Base-by-base conservation (phyloP, 2,329 filamentous ascomycete genomes). In the Fusarium devonianum region DNA sequence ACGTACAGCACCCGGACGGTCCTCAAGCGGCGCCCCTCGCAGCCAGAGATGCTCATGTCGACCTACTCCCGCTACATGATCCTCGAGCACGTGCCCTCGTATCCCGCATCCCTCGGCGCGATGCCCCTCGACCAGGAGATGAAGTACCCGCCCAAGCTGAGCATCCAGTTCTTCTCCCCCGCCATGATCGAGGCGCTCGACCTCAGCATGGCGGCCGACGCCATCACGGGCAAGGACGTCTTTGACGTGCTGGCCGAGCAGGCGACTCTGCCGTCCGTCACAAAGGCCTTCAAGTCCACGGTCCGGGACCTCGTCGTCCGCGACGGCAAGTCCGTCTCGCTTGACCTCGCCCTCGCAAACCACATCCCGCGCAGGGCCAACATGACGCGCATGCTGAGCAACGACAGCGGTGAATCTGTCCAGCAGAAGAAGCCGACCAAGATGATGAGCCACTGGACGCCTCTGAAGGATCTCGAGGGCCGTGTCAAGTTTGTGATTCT, bases 181-280 rank as follows among this genome's bases (percentile, higher is more conserved):
- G 72, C 75, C 9, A 74, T 80, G 36, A 69, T 78, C 1, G 74
- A 79, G 9, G 67, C 80, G 9, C 71, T 84, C 2, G 74, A 75
- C 10, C 68, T 80, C 3, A 68, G 67, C 12, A 62, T 69, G 23
- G 65, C 66, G 3, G 58, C 64, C 3, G 68, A 71, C 2, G 66
- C 70, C 2, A 69, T 78, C 12, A 63, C 73, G 36, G 73, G 77
- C 35, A 75, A 73, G 53, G 80, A 85, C 50, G 72, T 84, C 10
- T 85, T 85, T 62, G 73, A 76, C 29, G 75, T 84, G n/a, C 72
- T 85, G 4, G 67, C 72, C 4, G 73, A 78, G n/a, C 73, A 77
- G 33, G 71, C 75, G 2, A 68, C 70, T n/a, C 72, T 75, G 7
- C 71, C 73, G 0, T 72, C 69, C 3, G 64, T 79, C 5, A 73